These are phyloP conservation scores for Malassezia slooffiae DNA, from an alignment of 1,284 basidiomycete species.

Conservation along the genomic window DNA sequence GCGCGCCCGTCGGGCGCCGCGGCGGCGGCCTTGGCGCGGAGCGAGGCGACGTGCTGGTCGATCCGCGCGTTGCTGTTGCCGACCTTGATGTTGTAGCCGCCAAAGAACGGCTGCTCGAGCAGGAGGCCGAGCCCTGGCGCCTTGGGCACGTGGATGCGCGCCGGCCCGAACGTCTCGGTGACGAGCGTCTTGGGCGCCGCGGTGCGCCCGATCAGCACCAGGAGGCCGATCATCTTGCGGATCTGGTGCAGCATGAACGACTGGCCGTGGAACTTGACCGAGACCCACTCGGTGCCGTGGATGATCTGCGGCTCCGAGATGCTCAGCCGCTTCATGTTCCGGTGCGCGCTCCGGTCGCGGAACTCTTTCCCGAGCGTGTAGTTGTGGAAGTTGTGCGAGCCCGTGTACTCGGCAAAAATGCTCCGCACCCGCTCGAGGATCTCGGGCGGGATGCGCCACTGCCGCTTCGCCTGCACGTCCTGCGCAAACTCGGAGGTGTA, in stretches of 20 bases:
- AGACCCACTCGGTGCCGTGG: constrained; percentile 88
- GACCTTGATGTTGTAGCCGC: constrained; percentile 62
- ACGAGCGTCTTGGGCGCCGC: constrained; percentile 30
- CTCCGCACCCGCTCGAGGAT: constrained; percentile 25
- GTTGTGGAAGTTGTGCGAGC: constrained; percentile 74
- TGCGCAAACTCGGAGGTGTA: constrained; percentile 19
- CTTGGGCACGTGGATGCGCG: constrained; percentile 79
- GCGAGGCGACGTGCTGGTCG: constrained; percentile 9
- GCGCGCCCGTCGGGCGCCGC: neutral
- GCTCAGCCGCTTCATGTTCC: constrained; percentile 50
- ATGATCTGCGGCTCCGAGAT: constrained; percentile 54
- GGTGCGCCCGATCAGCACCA: constrained; percentile 55
- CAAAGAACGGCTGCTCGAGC: constrained; percentile 82
- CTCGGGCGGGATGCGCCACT: constrained; percentile 23
- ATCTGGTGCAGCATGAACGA: constrained; percentile 97
- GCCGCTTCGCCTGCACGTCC: constrained; percentile 34
- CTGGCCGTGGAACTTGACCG: constrained; percentile 85
- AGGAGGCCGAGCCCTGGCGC: constrained; percentile 89
- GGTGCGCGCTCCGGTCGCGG: constrained; percentile 65
- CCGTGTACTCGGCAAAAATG: constrained; percentile 26
- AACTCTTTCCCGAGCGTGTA: constrained; percentile 84
- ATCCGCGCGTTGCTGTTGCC: constrained; percentile 29
- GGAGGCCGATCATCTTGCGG: constrained; percentile 88
- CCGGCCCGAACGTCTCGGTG: constrained; percentile 54
- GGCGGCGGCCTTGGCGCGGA: neutral